These are phyloP conservation scores for Fusarium siculi DNA, from an alignment of 2,329 filamentous ascomycete genomes.

Conservation along the genomic window DNA sequence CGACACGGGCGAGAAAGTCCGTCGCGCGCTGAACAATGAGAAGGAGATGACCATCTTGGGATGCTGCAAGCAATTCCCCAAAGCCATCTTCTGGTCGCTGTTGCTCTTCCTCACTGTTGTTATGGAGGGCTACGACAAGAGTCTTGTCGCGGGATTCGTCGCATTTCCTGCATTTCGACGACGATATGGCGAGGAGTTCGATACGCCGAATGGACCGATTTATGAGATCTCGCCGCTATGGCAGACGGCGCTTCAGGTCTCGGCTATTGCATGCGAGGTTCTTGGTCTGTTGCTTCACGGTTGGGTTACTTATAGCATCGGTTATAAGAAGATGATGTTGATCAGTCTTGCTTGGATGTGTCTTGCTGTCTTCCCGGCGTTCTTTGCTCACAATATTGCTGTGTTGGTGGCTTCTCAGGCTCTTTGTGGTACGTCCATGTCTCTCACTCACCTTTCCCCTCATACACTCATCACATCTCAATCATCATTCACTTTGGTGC, in stretches of 20 bases:
- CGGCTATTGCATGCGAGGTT: slow-evolving; percentile 23
- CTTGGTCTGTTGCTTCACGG: slow-evolving; percentile 56
- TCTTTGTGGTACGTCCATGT: slow-evolving; percentile 38
- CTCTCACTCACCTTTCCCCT: background rate
- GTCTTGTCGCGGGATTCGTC: slow-evolving; percentile 28
- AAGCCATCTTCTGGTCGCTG: slow-evolving; percentile 35
- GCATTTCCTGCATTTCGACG: slow-evolving; percentile 23
- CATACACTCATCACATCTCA: accelerated
- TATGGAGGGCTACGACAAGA: slow-evolving; percentile 38
- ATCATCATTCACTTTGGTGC: accelerated
- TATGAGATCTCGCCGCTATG: slow-evolving; percentile 25
- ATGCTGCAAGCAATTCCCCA: slow-evolving; percentile 32
- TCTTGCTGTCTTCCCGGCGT: slow-evolving; percentile 52
- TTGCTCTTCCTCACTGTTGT: slow-evolving; percentile 38
- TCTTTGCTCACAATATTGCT: slow-evolving; percentile 49
- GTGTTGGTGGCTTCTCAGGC: slow-evolving; percentile 49
- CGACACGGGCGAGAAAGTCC: slow-evolving; percentile 32
- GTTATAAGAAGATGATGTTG: slow-evolving; percentile 53
- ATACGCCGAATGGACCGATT: slow-evolving; percentile 3
- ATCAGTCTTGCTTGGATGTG: slow-evolving; percentile 48
- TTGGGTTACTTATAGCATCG: slow-evolving; percentile 50
- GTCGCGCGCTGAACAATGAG: slow-evolving; percentile 31
- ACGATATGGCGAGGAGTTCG: slow-evolving; percentile 44
- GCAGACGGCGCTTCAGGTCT: slow-evolving; percentile 14
- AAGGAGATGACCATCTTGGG: slow-evolving; percentile 33